Evolutionary conservation across 805 yeast genomes (phyloP).

Genomic region (Suhomyces vadensis): DNA sequence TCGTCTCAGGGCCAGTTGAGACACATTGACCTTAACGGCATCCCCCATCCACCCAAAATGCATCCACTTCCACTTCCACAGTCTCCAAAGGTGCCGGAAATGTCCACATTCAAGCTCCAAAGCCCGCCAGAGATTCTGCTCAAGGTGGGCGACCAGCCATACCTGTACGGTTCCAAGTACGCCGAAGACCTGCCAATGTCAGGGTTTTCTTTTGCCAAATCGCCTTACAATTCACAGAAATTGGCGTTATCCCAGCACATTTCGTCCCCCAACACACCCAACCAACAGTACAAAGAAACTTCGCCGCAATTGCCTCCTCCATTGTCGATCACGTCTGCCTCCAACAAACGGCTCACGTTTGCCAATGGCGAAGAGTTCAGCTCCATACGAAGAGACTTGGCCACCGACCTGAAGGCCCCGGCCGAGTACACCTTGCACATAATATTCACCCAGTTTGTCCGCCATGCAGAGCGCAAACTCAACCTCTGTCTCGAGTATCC

Average conservation of each 20-base stretch:
- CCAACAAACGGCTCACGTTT: constrained; percentile 27
- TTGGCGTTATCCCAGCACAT: background rate
- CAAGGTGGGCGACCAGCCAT: too few relatives aligned
- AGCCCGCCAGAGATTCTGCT: too few relatives aligned
- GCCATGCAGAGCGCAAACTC: constrained; percentile 87
- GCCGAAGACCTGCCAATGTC: too few relatives aligned
- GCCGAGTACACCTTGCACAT: constrained; percentile 93
- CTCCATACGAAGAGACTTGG: constrained; percentile 36
- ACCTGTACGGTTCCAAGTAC: too few relatives aligned
- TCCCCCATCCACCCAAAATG: too few relatives aligned
- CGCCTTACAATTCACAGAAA: too few relatives aligned
- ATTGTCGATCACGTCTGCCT: constrained; percentile 19
- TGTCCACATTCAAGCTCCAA: background rate
- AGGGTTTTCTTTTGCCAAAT: too few relatives aligned
- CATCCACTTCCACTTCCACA: too few relatives aligned
- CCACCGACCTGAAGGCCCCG: constrained; percentile 65
- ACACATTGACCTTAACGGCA: too few relatives aligned
- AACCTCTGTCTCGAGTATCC: constrained; percentile 69
- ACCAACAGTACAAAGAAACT: constrained; percentile 24
- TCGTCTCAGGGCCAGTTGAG: background rate
- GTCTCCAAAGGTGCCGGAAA: too few relatives aligned
- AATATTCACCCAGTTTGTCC: constrained; percentile 90
- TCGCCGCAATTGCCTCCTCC: constrained; percentile 44
- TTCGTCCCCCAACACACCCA: background rate
- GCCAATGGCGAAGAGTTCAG: constrained; percentile 36